Conservation (phyloP, 2,329 filamentous ascomycete species). For the Monilinia aucupariae region DNA sequence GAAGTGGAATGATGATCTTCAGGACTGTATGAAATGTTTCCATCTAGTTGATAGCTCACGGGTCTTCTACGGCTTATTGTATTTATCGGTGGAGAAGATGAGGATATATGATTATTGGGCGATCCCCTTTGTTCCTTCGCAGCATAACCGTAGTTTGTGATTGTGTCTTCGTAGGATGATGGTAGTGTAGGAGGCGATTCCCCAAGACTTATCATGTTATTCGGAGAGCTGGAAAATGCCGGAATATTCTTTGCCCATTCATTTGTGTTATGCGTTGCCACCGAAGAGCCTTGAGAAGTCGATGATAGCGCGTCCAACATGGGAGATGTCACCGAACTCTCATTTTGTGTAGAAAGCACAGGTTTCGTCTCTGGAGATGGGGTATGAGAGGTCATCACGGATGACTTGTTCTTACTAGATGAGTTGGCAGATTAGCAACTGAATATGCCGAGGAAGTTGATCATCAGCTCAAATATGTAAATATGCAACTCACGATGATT, state of each 20-base stretch:
- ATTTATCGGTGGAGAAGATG: slow-evolving; percentile 35
- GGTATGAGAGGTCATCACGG: slow-evolving; percentile 14
- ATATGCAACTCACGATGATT: slow-evolving; percentile 29
- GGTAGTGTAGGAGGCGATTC: slow-evolving; percentile 40
- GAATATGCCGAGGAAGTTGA: neutral
- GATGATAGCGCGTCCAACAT: slow-evolving; percentile 34
- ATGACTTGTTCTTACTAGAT: slow-evolving; percentile 16
- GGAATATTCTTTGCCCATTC: slow-evolving; percentile 44
- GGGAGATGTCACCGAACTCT: slow-evolving; percentile 28
- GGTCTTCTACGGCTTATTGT: slow-evolving; percentile 41
- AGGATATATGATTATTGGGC: slow-evolving; percentile 27
- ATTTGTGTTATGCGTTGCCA: slow-evolving; percentile 32
- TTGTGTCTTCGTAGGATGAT: slow-evolving; percentile 34
- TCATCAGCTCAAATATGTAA: neutral
- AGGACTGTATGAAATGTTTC: slow-evolving; percentile 32
- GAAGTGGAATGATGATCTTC: slow-evolving; percentile 47
- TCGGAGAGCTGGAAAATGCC: slow-evolving; percentile 39
- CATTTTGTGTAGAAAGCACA: slow-evolving; percentile 23
- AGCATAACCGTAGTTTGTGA: slow-evolving; percentile 30
- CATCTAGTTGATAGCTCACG: slow-evolving; percentile 47
- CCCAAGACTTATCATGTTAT: slow-evolving; percentile 41
- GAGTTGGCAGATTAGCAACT: slow-evolving; percentile 11
- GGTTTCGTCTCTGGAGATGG: slow-evolving; percentile 32
- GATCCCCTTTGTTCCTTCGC: slow-evolving; percentile 32
- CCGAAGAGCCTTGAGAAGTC: slow-evolving; percentile 26